Percentiles rank a stretch among this genome's conserved stretches.
phyloP scores from a whole-genome alignment of 2,329 filamentous ascomycete species.

The Colletotrichum sp. region DNA sequence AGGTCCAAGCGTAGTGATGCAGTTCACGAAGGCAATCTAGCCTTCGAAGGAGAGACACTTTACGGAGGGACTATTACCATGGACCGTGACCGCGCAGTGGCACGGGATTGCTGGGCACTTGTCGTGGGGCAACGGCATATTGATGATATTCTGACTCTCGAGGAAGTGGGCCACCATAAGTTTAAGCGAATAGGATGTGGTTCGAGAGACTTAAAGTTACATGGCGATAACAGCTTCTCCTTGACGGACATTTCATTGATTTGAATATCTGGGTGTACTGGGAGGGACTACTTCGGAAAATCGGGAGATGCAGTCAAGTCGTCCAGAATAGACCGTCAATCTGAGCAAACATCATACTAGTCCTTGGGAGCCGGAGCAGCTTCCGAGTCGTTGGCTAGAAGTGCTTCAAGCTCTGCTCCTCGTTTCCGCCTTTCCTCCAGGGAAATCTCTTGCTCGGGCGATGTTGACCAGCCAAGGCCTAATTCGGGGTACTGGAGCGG shows the following conservation, averaged over 20 bases:
- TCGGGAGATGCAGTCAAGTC: no score
- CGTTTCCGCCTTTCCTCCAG: slow-evolving; percentile 32
- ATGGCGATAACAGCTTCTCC: not conserved
- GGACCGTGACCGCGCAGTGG: not conserved
- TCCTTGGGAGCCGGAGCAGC: slow-evolving; percentile 32
- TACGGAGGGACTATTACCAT: not conserved
- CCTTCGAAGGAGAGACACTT: not conserved
- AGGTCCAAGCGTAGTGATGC: not conserved
- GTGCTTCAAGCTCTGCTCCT: slow-evolving; percentile 31
- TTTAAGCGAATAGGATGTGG: not conserved
- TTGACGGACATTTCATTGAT: no score
- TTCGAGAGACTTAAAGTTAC: not conserved
- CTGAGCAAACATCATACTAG: not conserved
- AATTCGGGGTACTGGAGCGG: slow-evolving; percentile 37
- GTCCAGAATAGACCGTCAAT: not conserved
- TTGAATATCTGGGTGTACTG: not conserved
- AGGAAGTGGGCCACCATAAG: no score
- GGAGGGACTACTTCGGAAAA: not conserved
- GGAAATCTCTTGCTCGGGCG: slow-evolving; percentile 30
- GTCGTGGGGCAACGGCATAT: no score
- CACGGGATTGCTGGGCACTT: not conserved
- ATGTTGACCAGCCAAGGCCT: slow-evolving; percentile 32
- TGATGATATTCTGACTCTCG: no score
- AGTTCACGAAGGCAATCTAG: not conserved
- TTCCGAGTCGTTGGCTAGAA: slow-evolving; percentile 31